Base-by-base conservation (phyloP, 2,329 filamentous ascomycete species). In the Botrytis hyacinthi region DNA sequence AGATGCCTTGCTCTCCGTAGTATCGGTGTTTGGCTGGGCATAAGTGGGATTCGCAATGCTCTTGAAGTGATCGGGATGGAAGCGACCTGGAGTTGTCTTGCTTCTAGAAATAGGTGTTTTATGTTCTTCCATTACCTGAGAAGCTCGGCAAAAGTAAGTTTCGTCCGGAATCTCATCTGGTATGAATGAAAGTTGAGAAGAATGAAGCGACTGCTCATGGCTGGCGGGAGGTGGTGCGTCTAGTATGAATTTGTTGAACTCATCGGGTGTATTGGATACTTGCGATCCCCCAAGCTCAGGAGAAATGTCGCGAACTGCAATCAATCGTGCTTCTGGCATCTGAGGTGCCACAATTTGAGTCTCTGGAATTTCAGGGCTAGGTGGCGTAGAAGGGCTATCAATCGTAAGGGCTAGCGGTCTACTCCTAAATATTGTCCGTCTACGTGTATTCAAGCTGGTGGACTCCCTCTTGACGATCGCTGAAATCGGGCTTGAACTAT, bases 111-210 rank as follows among this genome's bases (percentile, higher is more conserved):
- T 65, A n/a, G 51, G 44, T 60, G 26, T 68, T 1, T 20, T 4
- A 16, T 51, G 44, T 37, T 57, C 26, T 26, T 12, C 29, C 22
- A 74, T 29, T 6, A 61, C 6, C 20, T 75, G 73, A 4, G 74
- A 74, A 29, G 75, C 73, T 51, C 76, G 59, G 12, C 46, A 29
- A 63, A 75, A 71, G 60, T 75, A 78, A 12, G 51, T 71, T 26
- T 10, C 48, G 12, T 73, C 42, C 1, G 26, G 48, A 10, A 57
- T 42, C 5, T 57, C 66, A 29, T 74, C 54, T 16, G 71, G 51
- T 12, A 57, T 46, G 29, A 73, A 73, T 1, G 72, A 51, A 20
- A 73, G 54, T 48, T 73, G 72, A 14, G 73, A 73, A 35, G 18
- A 69, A 54, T 18, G 63, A 67, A 60, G n/a, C n/a, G 35, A 32